phyloP scores from a whole-genome alignment of 2,329 filamentous ascomycete genomes.

The Arthrinium puccinioides region DNA sequence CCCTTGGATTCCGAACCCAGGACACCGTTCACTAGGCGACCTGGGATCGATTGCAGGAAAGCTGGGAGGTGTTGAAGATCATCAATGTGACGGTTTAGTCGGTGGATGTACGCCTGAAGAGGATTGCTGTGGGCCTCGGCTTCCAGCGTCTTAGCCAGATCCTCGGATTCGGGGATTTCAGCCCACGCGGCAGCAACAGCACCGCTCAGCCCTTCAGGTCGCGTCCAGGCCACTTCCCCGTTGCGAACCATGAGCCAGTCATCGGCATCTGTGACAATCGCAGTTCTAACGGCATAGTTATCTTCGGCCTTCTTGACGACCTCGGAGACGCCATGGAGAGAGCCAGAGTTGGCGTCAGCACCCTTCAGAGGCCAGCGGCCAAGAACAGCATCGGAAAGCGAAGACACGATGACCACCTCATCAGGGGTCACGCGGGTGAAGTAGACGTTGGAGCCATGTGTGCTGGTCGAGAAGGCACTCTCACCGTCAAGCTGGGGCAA shows the following conservation, averaged over 20 bases:
- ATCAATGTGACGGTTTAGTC: conserved; percentile 70
- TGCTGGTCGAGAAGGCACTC: conserved; percentile 74
- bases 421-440: conserved; percentile 76
- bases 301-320: conserved; percentile 64
- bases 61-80: conserved; percentile 72
- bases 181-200: conserved; percentile 76
- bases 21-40: conserved; percentile 59
- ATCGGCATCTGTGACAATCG: conserved; percentile 56
- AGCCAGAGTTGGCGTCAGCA: conserved; percentile 31
- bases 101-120: conserved; percentile 76
- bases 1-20: conserved; percentile 44
- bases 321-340: conserved; percentile 70
- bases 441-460: conserved; percentile 73
- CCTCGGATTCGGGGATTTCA: conserved; percentile 65
- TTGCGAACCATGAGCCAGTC: conserved; percentile 84
- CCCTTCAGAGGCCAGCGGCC: conserved; percentile 62
- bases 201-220: conserved; percentile 75
- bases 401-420: conserved; percentile 69
- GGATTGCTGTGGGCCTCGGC: conserved; percentile 80
- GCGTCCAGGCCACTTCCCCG: conserved; percentile 71
- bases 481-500: conserved; percentile 63
- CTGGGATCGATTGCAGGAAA: conserved; percentile 64
- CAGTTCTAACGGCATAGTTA: conserved; percentile 71
- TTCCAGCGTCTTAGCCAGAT: conserved; percentile 73
- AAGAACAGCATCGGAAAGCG: conserved; percentile 67